These are phyloP conservation scores for Cercospora sojina DNA, from an alignment of 2,329 filamentous ascomycete genomes.

Conservation along the genomic window DNA sequence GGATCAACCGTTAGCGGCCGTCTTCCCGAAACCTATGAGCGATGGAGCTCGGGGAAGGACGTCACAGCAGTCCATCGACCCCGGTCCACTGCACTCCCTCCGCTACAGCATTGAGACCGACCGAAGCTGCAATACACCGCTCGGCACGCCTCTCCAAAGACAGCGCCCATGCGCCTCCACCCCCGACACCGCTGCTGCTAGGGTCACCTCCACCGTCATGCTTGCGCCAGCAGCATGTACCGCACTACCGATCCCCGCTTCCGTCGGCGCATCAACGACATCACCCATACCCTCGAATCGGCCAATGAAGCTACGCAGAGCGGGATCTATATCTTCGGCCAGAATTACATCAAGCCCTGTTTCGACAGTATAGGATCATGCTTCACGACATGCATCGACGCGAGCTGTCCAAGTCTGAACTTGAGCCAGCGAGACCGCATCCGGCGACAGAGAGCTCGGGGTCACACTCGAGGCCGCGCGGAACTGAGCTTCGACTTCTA, in stretches of 20 bases:
- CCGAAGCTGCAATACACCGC: not conserved
- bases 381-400: slow-evolving; percentile 67
- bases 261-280: slow-evolving; percentile 89
- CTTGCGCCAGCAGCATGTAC: slow-evolving; percentile 49
- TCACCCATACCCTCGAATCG: slow-evolving; percentile 84
- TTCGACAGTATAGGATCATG: slow-evolving; percentile 65
- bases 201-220: not conserved
- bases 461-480: slow-evolving; percentile 60
- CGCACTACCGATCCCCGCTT: slow-evolving; percentile 75
- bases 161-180: not conserved
- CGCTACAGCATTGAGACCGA: not conserved
- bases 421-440: slow-evolving; percentile 42
- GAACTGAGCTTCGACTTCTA: slow-evolving; percentile 96
- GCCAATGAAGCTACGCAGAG: slow-evolving; percentile 91
- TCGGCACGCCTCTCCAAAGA: not conserved
- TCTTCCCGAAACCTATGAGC: not conserved
- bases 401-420: slow-evolving; percentile 41
- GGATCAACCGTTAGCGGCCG: not conserved
- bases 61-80: not conserved
- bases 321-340: slow-evolving; percentile 83
- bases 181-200: not conserved
- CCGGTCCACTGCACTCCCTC: not conserved
- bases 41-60: not conserved
- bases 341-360: slow-evolving; percentile 81
- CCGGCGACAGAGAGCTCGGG: slow-evolving; percentile 68